Evolutionary conservation across 2,329 filamentous ascomycete genomes (phyloP), one percentile per base, ranked within the genome.

Genomic region (Xylariaceae sp.): DNA sequence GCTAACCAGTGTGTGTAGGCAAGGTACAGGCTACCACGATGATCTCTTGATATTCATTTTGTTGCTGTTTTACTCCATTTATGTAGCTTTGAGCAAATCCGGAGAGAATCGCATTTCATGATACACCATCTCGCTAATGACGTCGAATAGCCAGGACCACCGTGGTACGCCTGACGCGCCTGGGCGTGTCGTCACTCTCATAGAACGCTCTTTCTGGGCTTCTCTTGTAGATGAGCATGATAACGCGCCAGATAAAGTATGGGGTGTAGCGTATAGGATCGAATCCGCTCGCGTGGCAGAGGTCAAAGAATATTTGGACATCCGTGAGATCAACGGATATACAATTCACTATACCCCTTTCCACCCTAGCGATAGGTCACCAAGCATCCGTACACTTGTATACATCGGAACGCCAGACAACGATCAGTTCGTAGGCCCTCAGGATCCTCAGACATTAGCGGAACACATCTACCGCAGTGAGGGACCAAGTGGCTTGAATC

Each of bases 301-400:
- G 73, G 93, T 97, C 4, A 87, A 89, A 61, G 81, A 86, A 53
- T 97, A 97, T 69, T 88, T 99, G 44, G 92, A 97, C 71, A 93
- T 97, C 59, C 87, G 94, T 42, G 94, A 99, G 72, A 96, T 97
- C 67, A 96, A 97, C 73, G 94, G 94, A 22, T 99, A 99, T 73
- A 89, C 86, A 48, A 95, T 96, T 60, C 92, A 97, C 71, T 90
- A 91, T 70, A 90, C 91, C 28, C 84, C 88, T 0, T 97, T 97
- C 69, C 78, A 92, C 63, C 84, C 87, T 6, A 77, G 55, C 17
- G 58, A 69, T 42, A 56, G 56, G 16, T 18, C 63, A n/a, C 67
- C 66, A 4, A 60, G 71, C 17, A 79, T 83, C 62, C 71, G 67
- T 48, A 78, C 80, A 53, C 81, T 97, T 57, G 90, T 96, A 1